These are phyloP conservation scores for Suillus weaverae DNA, from an alignment of 768 basidiomycete genomes.

Conservation along the genomic window DNA sequence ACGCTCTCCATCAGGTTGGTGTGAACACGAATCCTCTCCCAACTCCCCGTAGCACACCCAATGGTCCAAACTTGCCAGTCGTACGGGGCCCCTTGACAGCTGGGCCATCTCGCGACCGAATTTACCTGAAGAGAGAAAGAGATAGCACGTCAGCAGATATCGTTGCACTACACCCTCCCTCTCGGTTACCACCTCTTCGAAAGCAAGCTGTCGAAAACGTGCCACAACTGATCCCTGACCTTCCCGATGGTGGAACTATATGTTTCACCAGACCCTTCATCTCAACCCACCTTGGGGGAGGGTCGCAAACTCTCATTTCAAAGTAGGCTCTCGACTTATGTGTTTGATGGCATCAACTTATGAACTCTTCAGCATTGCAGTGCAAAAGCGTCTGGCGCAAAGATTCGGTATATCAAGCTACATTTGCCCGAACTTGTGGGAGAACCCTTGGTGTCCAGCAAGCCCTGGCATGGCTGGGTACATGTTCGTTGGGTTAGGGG, in stretches of 20 bases:
- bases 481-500: slow-evolving; percentile 55
- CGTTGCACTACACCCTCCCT: neutral
- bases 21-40: neutral
- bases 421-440: slow-evolving; percentile 49
- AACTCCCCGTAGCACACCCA: neutral
- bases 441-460: slow-evolving; percentile 56
- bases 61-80: neutral
- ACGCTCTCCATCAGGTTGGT: neutral
- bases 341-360: neutral
- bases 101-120: neutral
- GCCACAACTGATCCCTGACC: slow-evolving; percentile 6
- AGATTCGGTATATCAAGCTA: slow-evolving; percentile 39
- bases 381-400: slow-evolving; percentile 31
- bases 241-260: neutral
- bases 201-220: neutral
- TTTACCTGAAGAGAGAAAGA: neutral
- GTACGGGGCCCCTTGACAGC: neutral
- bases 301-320: slow-evolving; percentile 6
- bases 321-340: neutral
- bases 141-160: neutral
- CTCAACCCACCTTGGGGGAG: neutral
- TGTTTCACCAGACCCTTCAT: slow-evolving; percentile 1
- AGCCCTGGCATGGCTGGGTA: slow-evolving; percentile 51
- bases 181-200: neutral
- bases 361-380: slow-evolving; percentile 23